Evolutionary conservation across 139 green algal species (phyloP).

Genomic region (Edaphochlamys debaryana): DNA sequence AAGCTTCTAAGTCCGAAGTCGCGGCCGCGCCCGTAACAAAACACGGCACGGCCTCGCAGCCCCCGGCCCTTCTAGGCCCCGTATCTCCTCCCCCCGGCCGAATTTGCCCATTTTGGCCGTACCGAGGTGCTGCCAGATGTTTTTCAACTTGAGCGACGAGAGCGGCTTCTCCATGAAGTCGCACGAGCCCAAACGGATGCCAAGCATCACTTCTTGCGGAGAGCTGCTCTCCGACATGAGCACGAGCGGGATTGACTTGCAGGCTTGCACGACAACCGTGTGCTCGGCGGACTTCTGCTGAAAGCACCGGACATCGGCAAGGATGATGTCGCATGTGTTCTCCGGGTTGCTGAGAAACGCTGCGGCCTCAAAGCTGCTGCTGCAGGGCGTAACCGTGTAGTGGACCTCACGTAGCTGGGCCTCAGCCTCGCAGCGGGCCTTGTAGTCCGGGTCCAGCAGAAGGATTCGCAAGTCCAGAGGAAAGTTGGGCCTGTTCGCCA

Average conservation of each 20-base stretch:
- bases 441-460: slow-evolving; percentile 20
- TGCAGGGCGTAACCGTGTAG: slow-evolving; percentile 26
- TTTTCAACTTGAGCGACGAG: slow-evolving; percentile 77
- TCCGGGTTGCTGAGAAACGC: slow-evolving; percentile 2
- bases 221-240: slow-evolving; percentile 38
- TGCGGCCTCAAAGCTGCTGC: slow-evolving; percentile 21
- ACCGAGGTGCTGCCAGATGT: slow-evolving; percentile 88
- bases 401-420: slow-evolving; percentile 30
- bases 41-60: too few species aligned
- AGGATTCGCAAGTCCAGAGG: slow-evolving; percentile 30
- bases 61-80: too few species aligned
- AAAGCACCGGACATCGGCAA: slow-evolving; percentile 24
- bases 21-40: too few species aligned
- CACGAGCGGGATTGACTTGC: slow-evolving; percentile 38
- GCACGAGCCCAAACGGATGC: slow-evolving; percentile 79
- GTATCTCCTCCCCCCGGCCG: too few species aligned
- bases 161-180: slow-evolving; percentile 86
- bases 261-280: slow-evolving; percentile 15
- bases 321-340: slow-evolving; percentile 24
- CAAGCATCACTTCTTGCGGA: slow-evolving; percentile 67
- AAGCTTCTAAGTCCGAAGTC: too few species aligned
- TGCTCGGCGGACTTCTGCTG: slow-evolving; percentile 38
- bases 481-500: slow-evolving; percentile 28
- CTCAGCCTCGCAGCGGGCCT: slow-evolving; percentile 11
- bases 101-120: too few species aligned